Evolutionary conservation across 2,329 filamentous ascomycete species (phyloP).

Genomic region (Botryosphaeria agaves): DNA sequence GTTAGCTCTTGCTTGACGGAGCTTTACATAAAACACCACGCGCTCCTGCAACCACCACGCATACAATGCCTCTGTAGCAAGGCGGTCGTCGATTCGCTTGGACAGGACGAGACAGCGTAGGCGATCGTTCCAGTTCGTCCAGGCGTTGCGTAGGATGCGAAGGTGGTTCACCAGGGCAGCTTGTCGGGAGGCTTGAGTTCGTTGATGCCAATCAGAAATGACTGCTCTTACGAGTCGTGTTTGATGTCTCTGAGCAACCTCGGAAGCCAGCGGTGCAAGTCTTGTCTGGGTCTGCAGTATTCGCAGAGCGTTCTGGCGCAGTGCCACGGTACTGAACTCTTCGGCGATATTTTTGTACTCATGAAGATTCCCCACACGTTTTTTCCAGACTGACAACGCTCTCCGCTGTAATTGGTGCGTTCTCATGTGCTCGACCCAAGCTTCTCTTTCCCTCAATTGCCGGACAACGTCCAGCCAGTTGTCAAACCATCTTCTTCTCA

Average conservation of each 20-base stretch:
- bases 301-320: constrained; percentile 1
- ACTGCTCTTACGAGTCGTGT: constrained; percentile 26
- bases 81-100: constrained; percentile 35
- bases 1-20: constrained; percentile 10
- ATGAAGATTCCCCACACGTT: constrained; percentile 7
- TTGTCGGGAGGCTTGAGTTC: constrained; percentile 23
- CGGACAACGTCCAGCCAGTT: constrained; percentile 9
- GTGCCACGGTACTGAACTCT: not conserved
- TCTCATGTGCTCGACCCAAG: constrained; percentile 9
- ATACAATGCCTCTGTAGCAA: constrained; percentile 38
- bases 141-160: constrained; percentile 38
- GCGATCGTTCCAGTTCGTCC: constrained; percentile 44
- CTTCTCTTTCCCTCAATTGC: constrained; percentile 12
- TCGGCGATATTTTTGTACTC: constrained; percentile 11
- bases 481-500: too few relatives aligned
- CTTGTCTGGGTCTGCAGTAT: constrained; percentile 15
- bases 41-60: constrained; percentile 40
- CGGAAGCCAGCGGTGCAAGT: constrained; percentile 22
- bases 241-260: constrained; percentile 26
- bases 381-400: not conserved
- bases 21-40: constrained; percentile 20
- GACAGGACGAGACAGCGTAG: constrained; percentile 35
- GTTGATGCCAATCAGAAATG: constrained; percentile 30
- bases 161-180: constrained; percentile 33
- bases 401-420: constrained; percentile 4